Percentiles rank a stretch among this genome's conserved stretches.
Conservation (phyloP, 495 filamentous ascomycete species). For the Cenococcum geophilum region DNA sequence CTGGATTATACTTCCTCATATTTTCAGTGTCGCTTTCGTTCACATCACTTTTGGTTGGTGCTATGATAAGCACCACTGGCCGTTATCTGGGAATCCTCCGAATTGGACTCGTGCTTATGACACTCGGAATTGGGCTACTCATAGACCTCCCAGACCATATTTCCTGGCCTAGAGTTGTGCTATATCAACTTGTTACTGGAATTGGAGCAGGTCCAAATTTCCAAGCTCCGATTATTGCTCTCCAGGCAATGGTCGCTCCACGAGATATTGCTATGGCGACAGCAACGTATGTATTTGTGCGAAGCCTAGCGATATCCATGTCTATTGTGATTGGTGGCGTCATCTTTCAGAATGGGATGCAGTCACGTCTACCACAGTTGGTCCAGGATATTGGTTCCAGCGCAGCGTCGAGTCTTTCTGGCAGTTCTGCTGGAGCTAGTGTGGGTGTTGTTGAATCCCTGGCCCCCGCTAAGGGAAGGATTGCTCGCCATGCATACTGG, state of each 20-base stretch:
- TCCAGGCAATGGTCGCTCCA: constrained; percentile 48
- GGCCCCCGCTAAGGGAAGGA: too few species aligned
- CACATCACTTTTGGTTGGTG: constrained; percentile 17
- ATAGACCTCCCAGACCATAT: constrained; percentile 14
- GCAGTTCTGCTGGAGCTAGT: too few species aligned
- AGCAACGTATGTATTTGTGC: constrained; percentile 27
- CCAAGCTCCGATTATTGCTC: constrained; percentile 53
- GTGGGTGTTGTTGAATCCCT: too few species aligned
- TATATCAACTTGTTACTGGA: constrained; percentile 50
- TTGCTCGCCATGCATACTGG: too few species aligned
- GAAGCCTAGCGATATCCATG: constrained; percentile 29
- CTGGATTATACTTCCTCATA: constrained; percentile 27
- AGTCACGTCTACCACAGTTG: constrained; percentile 25
- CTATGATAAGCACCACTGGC: constrained; percentile 24
- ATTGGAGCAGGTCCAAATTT: constrained; percentile 53
- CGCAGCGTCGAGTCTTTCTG: too few species aligned
- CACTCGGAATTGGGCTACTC: constrained; percentile 29
- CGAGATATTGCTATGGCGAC: constrained; percentile 28
- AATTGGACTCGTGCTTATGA: constrained; percentile 25
- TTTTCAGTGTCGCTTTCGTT: constrained; percentile 25
- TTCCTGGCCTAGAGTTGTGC: constrained; percentile 47
- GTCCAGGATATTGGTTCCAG: too few species aligned
- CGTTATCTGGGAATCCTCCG: constrained; percentile 22
- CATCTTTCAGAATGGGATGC: constrained; percentile 23
- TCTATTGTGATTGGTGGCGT: constrained; percentile 30